These are phyloP conservation scores for Rehmannia glutinosa DNA, from an alignment of 257 asterid genomes.

Conservation along the genomic window DNA sequence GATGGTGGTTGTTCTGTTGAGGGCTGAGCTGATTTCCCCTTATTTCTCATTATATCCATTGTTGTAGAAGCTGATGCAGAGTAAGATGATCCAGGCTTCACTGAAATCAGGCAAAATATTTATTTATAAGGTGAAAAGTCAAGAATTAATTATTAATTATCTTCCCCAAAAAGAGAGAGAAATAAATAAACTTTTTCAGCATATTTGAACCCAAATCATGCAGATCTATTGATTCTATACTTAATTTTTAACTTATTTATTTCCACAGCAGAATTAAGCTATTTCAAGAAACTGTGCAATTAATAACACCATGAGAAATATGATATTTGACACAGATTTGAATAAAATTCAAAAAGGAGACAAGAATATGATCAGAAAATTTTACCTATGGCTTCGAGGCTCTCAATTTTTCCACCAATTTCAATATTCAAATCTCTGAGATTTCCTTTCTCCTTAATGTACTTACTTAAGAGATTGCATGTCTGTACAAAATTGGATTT, in stretches of 20 bases:
- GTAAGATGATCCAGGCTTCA: constrained; percentile 31
- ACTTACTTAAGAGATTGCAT: constrained; percentile 64
- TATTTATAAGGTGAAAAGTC: too few relatives aligned
- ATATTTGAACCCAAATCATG: constrained; percentile 1
- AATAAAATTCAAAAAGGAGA: not conserved
- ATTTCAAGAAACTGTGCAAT: not conserved
- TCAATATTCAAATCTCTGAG: constrained; percentile 53
- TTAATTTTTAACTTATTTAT: too few relatives aligned
- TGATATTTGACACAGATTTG: not conserved
- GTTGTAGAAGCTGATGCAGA: too few relatives aligned
- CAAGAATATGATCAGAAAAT: not conserved
- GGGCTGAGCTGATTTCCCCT: too few relatives aligned
- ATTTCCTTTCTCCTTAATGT: constrained; percentile 53
- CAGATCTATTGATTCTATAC: constrained; percentile 14
- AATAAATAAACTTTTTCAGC: not conserved
- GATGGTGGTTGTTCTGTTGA: too few relatives aligned
- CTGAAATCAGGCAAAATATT: constrained; percentile 28
- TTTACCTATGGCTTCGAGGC: constrained; percentile 41
- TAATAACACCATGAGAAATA: not conserved
- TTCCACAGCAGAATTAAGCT: not conserved
- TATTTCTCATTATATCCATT: too few relatives aligned
- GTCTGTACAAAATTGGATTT: constrained; percentile 51
- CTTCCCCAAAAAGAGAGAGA: not conserved
- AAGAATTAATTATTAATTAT: not conserved
- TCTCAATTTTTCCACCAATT: constrained; percentile 38